A percentile compares a stretch with the other conserved stretches of the same genome.
Conservation (phyloP, 805 yeast genomes). For the Ogataea zsoltii region DNA sequence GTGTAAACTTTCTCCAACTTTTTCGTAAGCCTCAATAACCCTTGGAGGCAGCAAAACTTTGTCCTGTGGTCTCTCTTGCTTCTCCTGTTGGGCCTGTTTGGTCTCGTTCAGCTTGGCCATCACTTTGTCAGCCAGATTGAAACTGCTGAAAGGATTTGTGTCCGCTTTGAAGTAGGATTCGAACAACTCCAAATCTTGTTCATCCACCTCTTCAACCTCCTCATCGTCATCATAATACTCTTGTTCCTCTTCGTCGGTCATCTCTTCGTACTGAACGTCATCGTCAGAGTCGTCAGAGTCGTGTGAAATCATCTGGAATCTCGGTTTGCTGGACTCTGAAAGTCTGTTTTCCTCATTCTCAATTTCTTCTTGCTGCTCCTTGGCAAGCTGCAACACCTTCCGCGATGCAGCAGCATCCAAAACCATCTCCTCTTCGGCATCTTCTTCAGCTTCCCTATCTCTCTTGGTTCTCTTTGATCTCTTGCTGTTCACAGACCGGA, state of each 20-base stretch:
- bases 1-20: constrained; percentile 82
- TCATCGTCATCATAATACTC: constrained; percentile 51
- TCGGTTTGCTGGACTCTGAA: constrained; percentile 26
- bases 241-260: constrained; percentile 40
- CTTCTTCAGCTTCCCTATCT: constrained; percentile 41
- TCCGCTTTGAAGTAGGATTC: constrained; percentile 63
- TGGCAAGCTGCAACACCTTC: constrained; percentile 85
- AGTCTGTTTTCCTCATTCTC: constrained; percentile 60
- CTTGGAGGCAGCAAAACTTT: constrained; percentile 92
- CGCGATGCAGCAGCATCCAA: constrained; percentile 83
- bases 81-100: constrained; percentile 31
- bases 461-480: constrained; percentile 24
- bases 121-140: constrained; percentile 88
- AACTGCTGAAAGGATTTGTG: constrained; percentile 41
- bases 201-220: constrained; percentile 61
- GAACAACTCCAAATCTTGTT: constrained; percentile 81
- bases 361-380: constrained; percentile 89
- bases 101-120: constrained; percentile 86
- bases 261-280: constrained; percentile 31
- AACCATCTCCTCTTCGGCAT: constrained; percentile 57
- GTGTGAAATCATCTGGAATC: constrained; percentile 33
- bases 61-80: constrained; percentile 49
- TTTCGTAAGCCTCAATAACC: constrained; percentile 91
- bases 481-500: constrained; percentile 43
- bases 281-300: constrained; percentile 38